These are phyloP conservation scores for Brassica hybrid DNA, from an alignment of 441 rosid species.

Conservation along the genomic window DNA sequence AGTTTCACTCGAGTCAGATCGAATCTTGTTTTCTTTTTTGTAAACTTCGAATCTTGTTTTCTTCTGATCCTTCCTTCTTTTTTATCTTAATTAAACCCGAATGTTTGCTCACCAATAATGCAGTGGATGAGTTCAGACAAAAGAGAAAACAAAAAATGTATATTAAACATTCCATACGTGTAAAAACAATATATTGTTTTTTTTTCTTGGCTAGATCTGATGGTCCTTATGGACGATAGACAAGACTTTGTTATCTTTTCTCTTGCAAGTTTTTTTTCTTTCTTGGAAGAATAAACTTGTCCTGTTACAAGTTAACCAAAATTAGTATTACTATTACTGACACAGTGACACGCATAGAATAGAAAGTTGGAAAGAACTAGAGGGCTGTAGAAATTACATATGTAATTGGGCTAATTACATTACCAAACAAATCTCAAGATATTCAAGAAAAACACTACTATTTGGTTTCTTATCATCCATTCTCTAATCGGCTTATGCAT, in stretches of 20 bases:
- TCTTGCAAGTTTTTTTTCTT: slow-evolving; percentile 30
- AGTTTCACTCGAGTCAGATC: slow-evolving; percentile 49
- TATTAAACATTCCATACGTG: slow-evolving; percentile 24
- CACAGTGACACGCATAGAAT: slow-evolving; percentile 44
- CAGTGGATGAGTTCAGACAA: slow-evolving; percentile 32
- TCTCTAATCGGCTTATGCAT: slow-evolving; percentile 21
- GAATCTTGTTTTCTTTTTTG: slow-evolving; percentile 48
- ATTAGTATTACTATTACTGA: slow-evolving; percentile 45
- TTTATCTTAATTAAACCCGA: slow-evolving; percentile 34
- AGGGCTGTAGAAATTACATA: slow-evolving; percentile 34
- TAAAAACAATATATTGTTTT: slow-evolving; percentile 34
- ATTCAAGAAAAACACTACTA: slow-evolving; percentile 42
- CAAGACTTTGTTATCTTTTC: slow-evolving; percentile 26
- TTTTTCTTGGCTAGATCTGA: slow-evolving; percentile 65
- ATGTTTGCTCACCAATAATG: slow-evolving; percentile 39
- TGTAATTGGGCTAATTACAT: slow-evolving; percentile 37
- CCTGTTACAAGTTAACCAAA: slow-evolving; percentile 50
- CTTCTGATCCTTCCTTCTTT: slow-evolving; percentile 39
- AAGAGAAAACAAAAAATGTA: slow-evolving; percentile 2
- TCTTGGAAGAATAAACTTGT: slow-evolving; percentile 74
- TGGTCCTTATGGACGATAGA: slow-evolving; percentile 59
- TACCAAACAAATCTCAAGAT: slow-evolving; percentile 47
- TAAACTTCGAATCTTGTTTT: slow-evolving; percentile 48
- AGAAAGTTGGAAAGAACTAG: slow-evolving; percentile 38
- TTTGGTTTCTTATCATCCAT: slow-evolving; percentile 17